Conservation (phyloP, 495 filamentous ascomycete species). For the Neurospora sp. region DNA sequence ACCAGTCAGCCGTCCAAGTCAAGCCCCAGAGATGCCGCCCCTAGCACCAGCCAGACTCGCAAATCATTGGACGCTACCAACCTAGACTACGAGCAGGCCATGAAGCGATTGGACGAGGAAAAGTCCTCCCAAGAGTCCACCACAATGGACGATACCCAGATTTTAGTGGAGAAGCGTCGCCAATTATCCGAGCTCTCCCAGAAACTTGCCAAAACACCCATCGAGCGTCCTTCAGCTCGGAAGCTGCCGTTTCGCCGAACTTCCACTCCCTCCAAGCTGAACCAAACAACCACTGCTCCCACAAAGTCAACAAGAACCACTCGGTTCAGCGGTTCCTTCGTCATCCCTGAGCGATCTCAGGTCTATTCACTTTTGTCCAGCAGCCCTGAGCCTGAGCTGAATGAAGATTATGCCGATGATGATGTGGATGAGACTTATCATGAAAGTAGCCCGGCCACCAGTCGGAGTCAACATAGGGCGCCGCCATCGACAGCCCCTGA, state of each 20-base stretch:
- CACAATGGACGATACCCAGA: neutral
- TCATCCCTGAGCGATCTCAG: conserved; percentile 27
- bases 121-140: conserved; percentile 4
- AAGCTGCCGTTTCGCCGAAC: neutral
- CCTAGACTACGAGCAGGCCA: conserved; percentile 26
- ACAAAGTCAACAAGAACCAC: neutral
- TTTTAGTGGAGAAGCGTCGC: neutral
- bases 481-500: neutral
- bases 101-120: conserved; percentile 23
- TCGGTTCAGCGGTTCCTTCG: conserved; percentile 9
- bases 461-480: conserved; percentile 1
- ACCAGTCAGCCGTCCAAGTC: neutral
- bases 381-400: conserved; percentile 26
- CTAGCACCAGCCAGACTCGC: conserved; percentile 10
- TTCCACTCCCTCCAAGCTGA: neutral
- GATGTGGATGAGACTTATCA: conserved; percentile 30
- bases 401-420: conserved; percentile 34
- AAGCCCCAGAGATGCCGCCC: conserved; percentile 4
- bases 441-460: conserved; percentile 1
- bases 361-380: conserved; percentile 29
- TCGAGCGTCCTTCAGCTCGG: conserved; percentile 13
- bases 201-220: conserved; percentile 10
- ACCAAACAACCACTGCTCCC: neutral
- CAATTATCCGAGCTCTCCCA: conserved; percentile 1
- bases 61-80: conserved; percentile 13